A percentile compares a stretch with the other conserved stretches of the same genome.
These are phyloP conservation scores for Noccaea caerulescens DNA, from an alignment of 345 rosid genomes.

Conservation along the genomic window DNA sequence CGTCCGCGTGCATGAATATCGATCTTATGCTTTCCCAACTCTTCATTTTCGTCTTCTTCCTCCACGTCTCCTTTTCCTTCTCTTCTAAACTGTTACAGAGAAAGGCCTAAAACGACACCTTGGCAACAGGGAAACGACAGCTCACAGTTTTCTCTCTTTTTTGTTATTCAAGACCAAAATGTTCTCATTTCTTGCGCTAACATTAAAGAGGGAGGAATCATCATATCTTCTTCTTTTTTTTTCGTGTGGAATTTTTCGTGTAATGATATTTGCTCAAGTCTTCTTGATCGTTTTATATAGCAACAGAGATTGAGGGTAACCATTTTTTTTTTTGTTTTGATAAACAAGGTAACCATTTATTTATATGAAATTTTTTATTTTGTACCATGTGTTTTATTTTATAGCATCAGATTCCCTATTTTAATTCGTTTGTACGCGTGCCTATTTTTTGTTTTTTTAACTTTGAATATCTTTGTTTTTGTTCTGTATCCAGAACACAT, in stretches of 20 bases:
- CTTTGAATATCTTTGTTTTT: background rate
- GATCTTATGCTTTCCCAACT: conserved; percentile 48
- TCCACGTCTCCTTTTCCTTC: conserved; percentile 7
- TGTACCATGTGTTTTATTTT: too few relatives aligned
- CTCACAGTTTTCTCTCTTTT: background rate
- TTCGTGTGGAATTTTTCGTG: background rate
- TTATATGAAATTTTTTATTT: too few relatives aligned
- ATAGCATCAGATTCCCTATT: background rate
- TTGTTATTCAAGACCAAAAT: background rate
- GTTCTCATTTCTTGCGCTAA: background rate
- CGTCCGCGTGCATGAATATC: conserved; percentile 70
- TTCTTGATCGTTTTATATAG: background rate
- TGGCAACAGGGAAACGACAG: conserved; percentile 7
- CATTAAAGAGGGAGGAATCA: background rate
- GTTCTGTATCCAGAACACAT: background rate
- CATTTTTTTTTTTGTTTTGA: too few relatives aligned
- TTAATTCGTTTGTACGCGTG: too few relatives aligned
- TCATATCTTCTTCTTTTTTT: too few relatives aligned
- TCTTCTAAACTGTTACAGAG: background rate
- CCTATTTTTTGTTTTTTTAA: background rate
- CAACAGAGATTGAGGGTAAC: background rate
- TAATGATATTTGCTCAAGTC: background rate
- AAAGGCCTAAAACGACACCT: conserved; percentile 2
- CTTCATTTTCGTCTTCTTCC: conserved; percentile 28
- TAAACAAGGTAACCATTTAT: too few relatives aligned